phyloP scores from a whole-genome alignment of 2,329 filamentous ascomycete species.

The Mycosphaerella arachidis region DNA sequence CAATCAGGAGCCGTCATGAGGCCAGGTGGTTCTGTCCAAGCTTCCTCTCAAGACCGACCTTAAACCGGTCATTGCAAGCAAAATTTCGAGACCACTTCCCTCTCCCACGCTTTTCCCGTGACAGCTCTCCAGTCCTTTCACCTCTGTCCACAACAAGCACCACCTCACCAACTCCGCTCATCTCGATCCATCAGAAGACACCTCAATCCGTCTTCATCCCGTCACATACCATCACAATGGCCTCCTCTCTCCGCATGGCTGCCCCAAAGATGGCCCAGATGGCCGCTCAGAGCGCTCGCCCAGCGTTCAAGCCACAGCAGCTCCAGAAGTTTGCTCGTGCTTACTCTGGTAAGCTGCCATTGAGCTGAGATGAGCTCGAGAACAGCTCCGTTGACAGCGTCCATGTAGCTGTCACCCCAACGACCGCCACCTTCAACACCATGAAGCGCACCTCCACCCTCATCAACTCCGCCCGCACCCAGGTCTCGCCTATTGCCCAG shows the following conservation, averaged over 20 bases:
- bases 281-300: conserved; percentile 65
- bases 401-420: conserved; percentile 31
- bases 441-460: conserved; percentile 65
- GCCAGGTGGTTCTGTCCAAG: conserved; percentile 20
- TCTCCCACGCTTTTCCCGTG: conserved; percentile 28
- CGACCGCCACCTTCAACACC: conserved; percentile 62
- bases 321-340: conserved; percentile 64
- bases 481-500: conserved; percentile 45
- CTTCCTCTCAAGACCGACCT: conserved; percentile 19
- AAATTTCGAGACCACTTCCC: conserved; percentile 21
- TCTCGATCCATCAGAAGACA: conserved; percentile 22
- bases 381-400: conserved; percentile 16
- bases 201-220: conserved; percentile 17
- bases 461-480: conserved; percentile 29
- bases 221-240: conserved; percentile 65
- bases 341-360: conserved; percentile 57
- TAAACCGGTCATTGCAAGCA: conserved; percentile 25
- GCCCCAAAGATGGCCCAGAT: conserved; percentile 69
- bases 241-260: conserved; percentile 66
- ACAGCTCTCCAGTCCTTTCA: conserved; percentile 24
- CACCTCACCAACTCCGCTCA: conserved; percentile 24
- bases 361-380: conserved; percentile 13
- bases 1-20: conserved; percentile 18
- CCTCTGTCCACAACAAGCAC: conserved; percentile 15
- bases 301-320: conserved; percentile 48